A percentile compares a stretch with the other conserved stretches of the same genome.
Evolutionary conservation across 345 rosid species (phyloP).

Genomic region (Schrenkiella parvula): DNA sequence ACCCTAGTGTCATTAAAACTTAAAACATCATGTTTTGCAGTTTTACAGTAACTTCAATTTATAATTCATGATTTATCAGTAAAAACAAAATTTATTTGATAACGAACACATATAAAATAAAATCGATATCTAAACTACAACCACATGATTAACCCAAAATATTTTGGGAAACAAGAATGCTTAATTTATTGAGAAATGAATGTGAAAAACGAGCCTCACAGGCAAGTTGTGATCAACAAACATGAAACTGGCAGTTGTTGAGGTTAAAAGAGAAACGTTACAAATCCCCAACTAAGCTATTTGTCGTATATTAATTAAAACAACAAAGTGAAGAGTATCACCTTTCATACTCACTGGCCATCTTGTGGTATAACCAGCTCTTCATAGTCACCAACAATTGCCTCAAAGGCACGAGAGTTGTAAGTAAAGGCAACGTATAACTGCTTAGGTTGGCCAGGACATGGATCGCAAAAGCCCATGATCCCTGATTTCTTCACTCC

Average conservation of each 20-base stretch:
- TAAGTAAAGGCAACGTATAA: constrained; percentile 64
- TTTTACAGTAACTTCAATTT: background rate
- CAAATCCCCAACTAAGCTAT: constrained; percentile 21
- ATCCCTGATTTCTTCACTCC: constrained; percentile 93
- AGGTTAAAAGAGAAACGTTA: constrained; percentile 5
- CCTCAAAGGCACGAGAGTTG: constrained; percentile 50
- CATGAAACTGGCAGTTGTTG: constrained; percentile 5
- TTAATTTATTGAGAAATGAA: constrained; percentile 25
- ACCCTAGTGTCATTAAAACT: too few relatives aligned
- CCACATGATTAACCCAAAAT: background rate
- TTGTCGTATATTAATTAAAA: background rate
- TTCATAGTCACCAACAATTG: constrained; percentile 57
- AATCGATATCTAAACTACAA: background rate
- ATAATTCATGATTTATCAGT: background rate
- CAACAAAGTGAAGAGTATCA: constrained; percentile 12
- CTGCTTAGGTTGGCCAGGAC: constrained; percentile 81
- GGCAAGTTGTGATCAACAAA: background rate
- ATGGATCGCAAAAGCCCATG: constrained; percentile 97
- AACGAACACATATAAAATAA: background rate
- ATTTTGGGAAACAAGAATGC: constrained; percentile 13
- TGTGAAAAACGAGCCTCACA: background rate
- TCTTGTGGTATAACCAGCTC: constrained; percentile 68
- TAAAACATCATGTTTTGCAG: too few relatives aligned
- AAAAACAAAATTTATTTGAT: background rate
- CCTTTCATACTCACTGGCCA: constrained; percentile 41